phyloP scores from a whole-genome alignment of 371 early-diverging fungal species.

The Lichtheimia ramosa region DNA sequence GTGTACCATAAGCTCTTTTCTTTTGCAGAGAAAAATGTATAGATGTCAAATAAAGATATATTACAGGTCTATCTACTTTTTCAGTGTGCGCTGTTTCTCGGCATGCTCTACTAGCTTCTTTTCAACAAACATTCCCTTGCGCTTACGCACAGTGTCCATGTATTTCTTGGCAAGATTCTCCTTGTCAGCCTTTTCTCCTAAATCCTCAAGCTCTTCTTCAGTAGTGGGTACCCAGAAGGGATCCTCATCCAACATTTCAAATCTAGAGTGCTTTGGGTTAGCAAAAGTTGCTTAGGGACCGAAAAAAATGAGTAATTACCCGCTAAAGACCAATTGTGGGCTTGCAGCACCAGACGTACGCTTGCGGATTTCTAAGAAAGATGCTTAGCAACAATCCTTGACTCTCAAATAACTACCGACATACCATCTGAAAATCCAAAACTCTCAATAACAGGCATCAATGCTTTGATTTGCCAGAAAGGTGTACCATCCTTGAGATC shows the following conservation, averaged over 20 bases:
- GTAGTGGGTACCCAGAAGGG: constrained; percentile 99
- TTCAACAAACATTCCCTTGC: constrained; percentile 93
- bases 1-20: background rate
- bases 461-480: constrained; percentile 88
- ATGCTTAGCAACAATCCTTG: background rate
- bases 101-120: constrained; percentile 89
- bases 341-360: constrained; percentile 93
- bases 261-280: constrained; percentile 43
- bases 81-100: constrained; percentile 91
- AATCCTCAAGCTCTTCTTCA: constrained; percentile 94
- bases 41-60: background rate
- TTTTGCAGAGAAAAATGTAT: background rate
- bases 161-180: constrained; percentile 96
- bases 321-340: constrained; percentile 92
- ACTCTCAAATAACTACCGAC: background rate
- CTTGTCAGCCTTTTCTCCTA: constrained; percentile 94
- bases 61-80: constrained; percentile 33
- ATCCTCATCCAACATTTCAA: constrained; percentile 89
- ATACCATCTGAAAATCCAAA: constrained; percentile 98
- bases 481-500: constrained; percentile 96
- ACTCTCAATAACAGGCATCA: constrained; percentile 96
- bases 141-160: constrained; percentile 91
- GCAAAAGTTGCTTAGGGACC: background rate
- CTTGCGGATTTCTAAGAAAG: constrained; percentile 80
- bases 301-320: constrained; percentile 32